Evolutionary conservation across 176 grass and related monocot species (phyloP).

Genomic region (Oropetium thomaeum): DNA sequence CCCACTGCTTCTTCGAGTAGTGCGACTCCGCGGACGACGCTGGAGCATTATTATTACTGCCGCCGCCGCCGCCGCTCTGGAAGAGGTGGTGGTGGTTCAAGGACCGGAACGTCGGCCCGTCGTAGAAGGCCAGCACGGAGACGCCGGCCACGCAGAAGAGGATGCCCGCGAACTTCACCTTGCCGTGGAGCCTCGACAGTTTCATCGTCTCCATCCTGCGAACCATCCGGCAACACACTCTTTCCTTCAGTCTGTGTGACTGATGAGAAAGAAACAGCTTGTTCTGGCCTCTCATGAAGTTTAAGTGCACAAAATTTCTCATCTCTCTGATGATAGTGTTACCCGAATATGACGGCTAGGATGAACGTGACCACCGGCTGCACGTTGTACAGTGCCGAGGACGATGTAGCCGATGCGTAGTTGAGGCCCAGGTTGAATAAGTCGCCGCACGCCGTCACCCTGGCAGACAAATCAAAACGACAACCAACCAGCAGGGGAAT

Average conservation of each 20-base stretch:
- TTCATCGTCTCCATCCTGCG: constrained; percentile 71
- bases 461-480: constrained; percentile 28
- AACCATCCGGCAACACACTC: not conserved
- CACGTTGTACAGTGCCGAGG: constrained; percentile 58
- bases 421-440: constrained; percentile 55
- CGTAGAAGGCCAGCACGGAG: constrained; percentile 60
- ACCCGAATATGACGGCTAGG: constrained; percentile 66
- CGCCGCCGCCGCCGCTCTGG: not conserved
- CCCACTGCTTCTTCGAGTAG: constrained; percentile 56
- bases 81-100: constrained; percentile 55
- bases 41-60: too few relatives aligned
- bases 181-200: constrained; percentile 52
- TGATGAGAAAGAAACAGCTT: too few relatives aligned
- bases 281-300: too few relatives aligned
- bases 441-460: constrained; percentile 35
- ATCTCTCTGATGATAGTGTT: too few relatives aligned
- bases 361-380: constrained; percentile 67
- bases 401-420: constrained; percentile 55
- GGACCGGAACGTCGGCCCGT: constrained; percentile 55
- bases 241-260: not conserved
- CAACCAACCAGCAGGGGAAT: not conserved
- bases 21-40: not conserved
- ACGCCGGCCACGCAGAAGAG: constrained; percentile 52
- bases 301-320: too few relatives aligned
- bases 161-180: constrained; percentile 55